These are phyloP conservation scores for Coemansia sp. DNA, from an alignment of 192 early-diverging fungal species.

Conservation along the genomic window DNA sequence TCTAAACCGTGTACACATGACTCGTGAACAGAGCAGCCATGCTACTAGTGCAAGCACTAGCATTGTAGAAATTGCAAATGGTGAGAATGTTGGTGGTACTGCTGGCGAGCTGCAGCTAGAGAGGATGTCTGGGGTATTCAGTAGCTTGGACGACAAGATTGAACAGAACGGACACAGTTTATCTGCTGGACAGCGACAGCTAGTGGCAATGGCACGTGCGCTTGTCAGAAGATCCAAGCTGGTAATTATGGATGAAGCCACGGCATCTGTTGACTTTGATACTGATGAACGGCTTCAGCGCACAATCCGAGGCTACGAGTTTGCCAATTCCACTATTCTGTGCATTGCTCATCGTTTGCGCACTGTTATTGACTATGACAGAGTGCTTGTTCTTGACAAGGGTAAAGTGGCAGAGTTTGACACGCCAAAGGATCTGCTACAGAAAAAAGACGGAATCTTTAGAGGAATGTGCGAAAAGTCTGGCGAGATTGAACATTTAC, in stretches of 20 bases:
- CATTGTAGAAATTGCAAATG: background rate
- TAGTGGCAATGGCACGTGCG: too few species aligned
- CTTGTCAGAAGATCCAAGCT: too few species aligned
- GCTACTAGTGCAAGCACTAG: background rate
- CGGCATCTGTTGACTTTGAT: too few species aligned
- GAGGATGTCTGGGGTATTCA: too few species aligned
- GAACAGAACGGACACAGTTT: too few species aligned
- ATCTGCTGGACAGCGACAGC: too few species aligned
- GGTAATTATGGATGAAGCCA: too few species aligned
- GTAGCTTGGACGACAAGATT: too few species aligned
- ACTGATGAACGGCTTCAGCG: too few species aligned
- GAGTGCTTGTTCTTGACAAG: constrained; percentile 41
- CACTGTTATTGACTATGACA: constrained; percentile 76
- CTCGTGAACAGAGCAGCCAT: constrained; percentile 26
- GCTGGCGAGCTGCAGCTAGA: constrained; percentile 65
- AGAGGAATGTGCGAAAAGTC: constrained; percentile 50
- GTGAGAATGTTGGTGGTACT: constrained; percentile 72
- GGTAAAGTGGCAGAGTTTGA: constrained; percentile 83
- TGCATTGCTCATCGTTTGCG: constrained; percentile 86
- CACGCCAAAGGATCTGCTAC: constrained; percentile 69
- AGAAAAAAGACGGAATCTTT: constrained; percentile 50
- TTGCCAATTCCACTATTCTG: constrained; percentile 62
- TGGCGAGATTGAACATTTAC: constrained; percentile 70
- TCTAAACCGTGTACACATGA: constrained; percentile 66
- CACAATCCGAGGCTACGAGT: too few species aligned